A percentile compares a stretch with the other conserved stretches of the same genome.
phyloP scores from a whole-genome alignment of 1,284 basidiomycete genomes.

The Cutaneotrichosporon cavernicola region DNA sequence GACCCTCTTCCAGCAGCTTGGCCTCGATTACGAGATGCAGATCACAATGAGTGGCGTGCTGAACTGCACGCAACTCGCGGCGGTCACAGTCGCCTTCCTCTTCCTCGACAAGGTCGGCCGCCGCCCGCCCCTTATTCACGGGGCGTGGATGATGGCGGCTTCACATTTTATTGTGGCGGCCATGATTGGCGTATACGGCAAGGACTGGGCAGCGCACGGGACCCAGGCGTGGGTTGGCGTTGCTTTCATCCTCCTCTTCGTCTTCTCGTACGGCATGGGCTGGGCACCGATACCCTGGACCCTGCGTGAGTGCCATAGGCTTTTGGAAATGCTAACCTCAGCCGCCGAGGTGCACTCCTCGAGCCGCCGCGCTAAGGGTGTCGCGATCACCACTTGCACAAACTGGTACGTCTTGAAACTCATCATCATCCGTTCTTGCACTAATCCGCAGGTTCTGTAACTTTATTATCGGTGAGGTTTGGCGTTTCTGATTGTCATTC shows the following conservation, averaged over 20 bases:
- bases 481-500: no score
- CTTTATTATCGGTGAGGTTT: not conserved
- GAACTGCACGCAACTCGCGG: conserved; percentile 47
- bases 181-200: conserved; percentile 26
- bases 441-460: not conserved
- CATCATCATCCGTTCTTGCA: conserved; percentile 63
- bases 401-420: conserved; percentile 62
- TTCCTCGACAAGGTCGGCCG: conserved; percentile 51
- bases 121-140: conserved; percentile 35
- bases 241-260: conserved; percentile 31
- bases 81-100: conserved; percentile 40
- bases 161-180: conserved; percentile 34
- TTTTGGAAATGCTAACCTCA: not conserved
- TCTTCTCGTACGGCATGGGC: conserved; percentile 22
- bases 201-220: conserved; percentile 28
- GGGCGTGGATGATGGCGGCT: conserved; percentile 22
- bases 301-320: conserved; percentile 40
- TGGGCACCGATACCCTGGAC: conserved; percentile 38
- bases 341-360: conserved; percentile 10
- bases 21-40: conserved; percentile 37
- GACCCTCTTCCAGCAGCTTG: conserved; percentile 45
- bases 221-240: conserved; percentile 33
- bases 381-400: conserved; percentile 36
- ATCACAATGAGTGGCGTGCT: conserved; percentile 45
- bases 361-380: conserved; percentile 40